These are phyloP conservation scores for Thuja plicata DNA, from an alignment of 83 land plant species.

Conservation along the genomic window DNA sequence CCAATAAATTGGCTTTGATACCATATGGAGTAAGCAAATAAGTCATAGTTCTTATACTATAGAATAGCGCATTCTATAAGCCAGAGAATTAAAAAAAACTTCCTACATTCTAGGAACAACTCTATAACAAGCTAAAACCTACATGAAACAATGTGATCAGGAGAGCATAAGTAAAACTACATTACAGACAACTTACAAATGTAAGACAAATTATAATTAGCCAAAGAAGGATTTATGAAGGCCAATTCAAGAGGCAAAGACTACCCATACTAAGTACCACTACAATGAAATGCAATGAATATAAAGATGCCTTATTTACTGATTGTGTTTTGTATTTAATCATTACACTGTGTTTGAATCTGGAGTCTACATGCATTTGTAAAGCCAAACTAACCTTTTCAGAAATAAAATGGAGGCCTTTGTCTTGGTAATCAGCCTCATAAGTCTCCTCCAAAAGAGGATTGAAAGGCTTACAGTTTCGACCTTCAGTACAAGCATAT, in stretches of 20 bases:
- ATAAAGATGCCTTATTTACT: not conserved
- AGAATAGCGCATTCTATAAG: too few species aligned
- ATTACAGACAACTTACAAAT: too few species aligned
- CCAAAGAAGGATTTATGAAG: not conserved
- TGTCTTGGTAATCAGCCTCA: conserved; percentile 93
- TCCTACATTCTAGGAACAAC: too few species aligned
- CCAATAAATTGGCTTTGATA: too few species aligned
- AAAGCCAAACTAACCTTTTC: conserved; percentile 62
- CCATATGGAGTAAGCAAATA: too few species aligned
- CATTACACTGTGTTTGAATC: not conserved
- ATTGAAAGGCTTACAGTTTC: conserved; percentile 90
- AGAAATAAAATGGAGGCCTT: conserved; percentile 84
- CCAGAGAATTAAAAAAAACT: too few species aligned
- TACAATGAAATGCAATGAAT: not conserved
- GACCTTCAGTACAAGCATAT: conserved; percentile 87
- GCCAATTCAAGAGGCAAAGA: not conserved
- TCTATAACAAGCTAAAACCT: too few species aligned
- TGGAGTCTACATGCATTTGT: not conserved
- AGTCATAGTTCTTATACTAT: too few species aligned
- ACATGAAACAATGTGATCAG: too few species aligned
- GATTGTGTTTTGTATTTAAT: not conserved
- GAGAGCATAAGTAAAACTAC: too few species aligned
- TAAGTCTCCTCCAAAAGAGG: conserved; percentile 90
- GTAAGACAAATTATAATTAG: too few species aligned
- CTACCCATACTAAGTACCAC: not conserved